Conservation (phyloP, 2,329 filamentous ascomycete genomes). For the Arachnopeziza araneosa region DNA sequence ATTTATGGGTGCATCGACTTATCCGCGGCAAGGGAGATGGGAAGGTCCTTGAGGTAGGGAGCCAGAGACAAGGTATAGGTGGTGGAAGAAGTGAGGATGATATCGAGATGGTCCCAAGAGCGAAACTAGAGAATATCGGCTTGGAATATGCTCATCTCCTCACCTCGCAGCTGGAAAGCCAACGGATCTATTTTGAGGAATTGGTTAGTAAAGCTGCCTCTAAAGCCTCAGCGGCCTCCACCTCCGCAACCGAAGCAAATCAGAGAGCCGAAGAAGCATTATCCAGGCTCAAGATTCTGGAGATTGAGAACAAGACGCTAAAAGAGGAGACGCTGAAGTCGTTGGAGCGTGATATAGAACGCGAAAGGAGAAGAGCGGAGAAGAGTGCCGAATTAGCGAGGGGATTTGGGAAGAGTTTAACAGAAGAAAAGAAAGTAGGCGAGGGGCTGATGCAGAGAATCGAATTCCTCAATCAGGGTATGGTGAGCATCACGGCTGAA, state of each 20-base stretch:
- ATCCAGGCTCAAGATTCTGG: slow-evolving; percentile 46
- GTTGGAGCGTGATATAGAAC: slow-evolving; percentile 67
- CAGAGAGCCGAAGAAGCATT: slow-evolving; percentile 44
- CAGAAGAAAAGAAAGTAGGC: slow-evolving; percentile 82
- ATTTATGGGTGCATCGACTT: slow-evolving; percentile 91
- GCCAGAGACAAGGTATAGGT: slow-evolving; percentile 22
- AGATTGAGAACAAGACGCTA: slow-evolving; percentile 44
- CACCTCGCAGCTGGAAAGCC: slow-evolving; percentile 86
- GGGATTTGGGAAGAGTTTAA: slow-evolving; percentile 66
- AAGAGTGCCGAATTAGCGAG: slow-evolving; percentile 74
- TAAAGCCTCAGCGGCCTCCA: slow-evolving; percentile 72
- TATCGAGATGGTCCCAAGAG: slow-evolving; percentile 65
- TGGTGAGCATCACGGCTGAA: slow-evolving; percentile 53
- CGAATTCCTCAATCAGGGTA: slow-evolving; percentile 61
- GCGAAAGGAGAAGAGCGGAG: slow-evolving; percentile 61
- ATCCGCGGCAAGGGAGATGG: slow-evolving; percentile 92
- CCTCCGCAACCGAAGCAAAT: slow-evolving; percentile 58
- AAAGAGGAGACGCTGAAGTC: slow-evolving; percentile 48
- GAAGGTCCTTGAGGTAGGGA: slow-evolving; percentile 84
- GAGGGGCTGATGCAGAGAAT: slow-evolving; percentile 80
- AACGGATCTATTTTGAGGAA: slow-evolving; percentile 91
- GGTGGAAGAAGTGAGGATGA: slow-evolving; percentile 28
- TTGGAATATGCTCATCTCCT: slow-evolving; percentile 93
- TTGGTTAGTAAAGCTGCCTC: slow-evolving; percentile 83
- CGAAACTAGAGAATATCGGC: slow-evolving; percentile 70